Percentiles rank a stretch among this genome's conserved stretches.
Conservation (phyloP, 148 eudicot species). For the Rhododendron vialii region DNA sequence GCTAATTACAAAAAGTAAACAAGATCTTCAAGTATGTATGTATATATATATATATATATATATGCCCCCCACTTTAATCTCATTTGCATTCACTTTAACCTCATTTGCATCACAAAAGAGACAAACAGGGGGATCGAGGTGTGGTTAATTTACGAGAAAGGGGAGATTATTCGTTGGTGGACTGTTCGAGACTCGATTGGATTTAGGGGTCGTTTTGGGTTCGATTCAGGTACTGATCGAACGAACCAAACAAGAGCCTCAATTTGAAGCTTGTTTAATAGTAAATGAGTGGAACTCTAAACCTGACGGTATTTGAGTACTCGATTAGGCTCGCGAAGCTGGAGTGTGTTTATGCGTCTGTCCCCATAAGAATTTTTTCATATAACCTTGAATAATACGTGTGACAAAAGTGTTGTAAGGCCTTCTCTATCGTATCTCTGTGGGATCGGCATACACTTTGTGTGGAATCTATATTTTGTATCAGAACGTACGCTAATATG, state of each 20-base stretch:
- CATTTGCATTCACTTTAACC: background rate
- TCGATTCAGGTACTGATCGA: too few species aligned
- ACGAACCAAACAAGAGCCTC: background rate
- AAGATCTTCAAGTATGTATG: background rate
- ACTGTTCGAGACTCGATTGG: too few species aligned
- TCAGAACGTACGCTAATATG: background rate
- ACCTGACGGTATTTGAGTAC: background rate
- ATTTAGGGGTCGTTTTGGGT: too few species aligned
- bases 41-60: background rate
- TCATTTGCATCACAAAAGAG: background rate
- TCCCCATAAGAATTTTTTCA: too few species aligned
- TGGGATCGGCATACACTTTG: background rate
- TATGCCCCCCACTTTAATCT: background rate
- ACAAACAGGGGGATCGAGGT: background rate
- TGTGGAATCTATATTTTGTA: background rate
- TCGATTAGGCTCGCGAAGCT: background rate
- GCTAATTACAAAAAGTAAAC: background rate
- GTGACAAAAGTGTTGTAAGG: too few species aligned
- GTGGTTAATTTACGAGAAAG: background rate
- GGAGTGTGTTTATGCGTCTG: too few species aligned
- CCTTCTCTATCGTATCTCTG: too few species aligned
- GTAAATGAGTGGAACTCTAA: background rate
- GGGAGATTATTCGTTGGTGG: background rate
- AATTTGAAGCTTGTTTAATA: too few species aligned
- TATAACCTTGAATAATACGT: too few species aligned